Percentiles rank a stretch among this genome's conserved stretches.
Conservation (phyloP, 2,329 filamentous ascomycete genomes). For the Domatiomyces globalis region DNA sequence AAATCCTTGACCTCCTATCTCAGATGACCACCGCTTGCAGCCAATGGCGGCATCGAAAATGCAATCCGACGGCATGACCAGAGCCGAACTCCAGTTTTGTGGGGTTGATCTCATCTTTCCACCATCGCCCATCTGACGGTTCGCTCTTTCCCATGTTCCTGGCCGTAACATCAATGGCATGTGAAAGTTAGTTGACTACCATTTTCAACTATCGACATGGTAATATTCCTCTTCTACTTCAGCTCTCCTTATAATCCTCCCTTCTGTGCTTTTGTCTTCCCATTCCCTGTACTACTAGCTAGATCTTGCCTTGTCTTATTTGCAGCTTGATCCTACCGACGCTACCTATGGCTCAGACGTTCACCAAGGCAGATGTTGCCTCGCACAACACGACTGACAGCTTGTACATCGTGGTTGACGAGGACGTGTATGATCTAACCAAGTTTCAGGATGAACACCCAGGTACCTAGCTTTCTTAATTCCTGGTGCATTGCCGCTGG, state of each 20-base stretch:
- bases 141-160: neutral
- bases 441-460: conserved; percentile 77
- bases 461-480: conserved; percentile 20
- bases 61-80: neutral
- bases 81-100: neutral
- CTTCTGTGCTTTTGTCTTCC: neutral
- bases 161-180: neutral
- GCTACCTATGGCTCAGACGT: conserved; percentile 67
- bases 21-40: neutral
- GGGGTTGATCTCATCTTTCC: neutral
- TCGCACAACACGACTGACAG: conserved; percentile 78
- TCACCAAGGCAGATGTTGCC: conserved; percentile 71
- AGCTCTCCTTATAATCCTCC: neutral
- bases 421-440: conserved; percentile 90
- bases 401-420: conserved; percentile 81
- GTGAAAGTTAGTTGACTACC: neutral
- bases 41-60: neutral
- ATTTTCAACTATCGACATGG: neutral
- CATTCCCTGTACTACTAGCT: neutral
- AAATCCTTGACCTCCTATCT: neutral
- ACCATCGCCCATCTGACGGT: neutral
- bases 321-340: neutral
- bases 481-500: neutral
- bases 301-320: neutral
- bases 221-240: neutral